These are phyloP conservation scores for Fusarium sp. DNA, from an alignment of 2,329 filamentous ascomycete species.

Conservation along the genomic window DNA sequence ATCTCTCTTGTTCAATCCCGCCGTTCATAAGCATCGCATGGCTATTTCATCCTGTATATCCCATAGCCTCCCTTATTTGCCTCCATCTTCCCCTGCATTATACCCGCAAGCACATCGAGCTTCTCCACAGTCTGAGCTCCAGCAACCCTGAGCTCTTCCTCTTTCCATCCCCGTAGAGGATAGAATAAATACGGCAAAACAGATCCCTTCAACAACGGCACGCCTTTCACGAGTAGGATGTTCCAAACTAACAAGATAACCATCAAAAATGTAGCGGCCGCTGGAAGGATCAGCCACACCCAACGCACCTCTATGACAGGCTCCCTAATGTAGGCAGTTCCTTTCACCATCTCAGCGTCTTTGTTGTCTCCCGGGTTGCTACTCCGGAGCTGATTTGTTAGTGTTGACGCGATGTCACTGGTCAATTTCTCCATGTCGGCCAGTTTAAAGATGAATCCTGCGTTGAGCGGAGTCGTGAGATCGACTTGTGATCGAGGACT, in stretches of 20 bases:
- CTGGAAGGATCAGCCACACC: not conserved
- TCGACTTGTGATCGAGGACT: not conserved
- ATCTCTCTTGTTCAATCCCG: not conserved
- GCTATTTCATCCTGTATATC: not conserved
- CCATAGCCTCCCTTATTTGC: not conserved
- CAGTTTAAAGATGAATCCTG: not conserved
- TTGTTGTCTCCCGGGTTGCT: not conserved
- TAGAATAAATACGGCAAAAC: not conserved
- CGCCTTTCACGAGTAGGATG: not conserved
- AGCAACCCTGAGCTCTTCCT: not conserved
- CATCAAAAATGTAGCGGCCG: not conserved
- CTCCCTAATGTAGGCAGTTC: not conserved
- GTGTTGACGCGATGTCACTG: not conserved
- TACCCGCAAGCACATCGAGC: not conserved
- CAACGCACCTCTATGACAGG: not conserved
- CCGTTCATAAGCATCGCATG: not conserved
- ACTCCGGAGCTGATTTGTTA: not conserved
- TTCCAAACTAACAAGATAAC: not conserved
- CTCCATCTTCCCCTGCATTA: not conserved
- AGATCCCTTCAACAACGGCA: not conserved
- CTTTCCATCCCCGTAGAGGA: not conserved
- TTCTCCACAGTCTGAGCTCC: not conserved
- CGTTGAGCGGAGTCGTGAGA: not conserved
- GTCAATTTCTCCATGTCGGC: not conserved
- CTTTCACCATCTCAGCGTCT: not conserved